Percentiles rank a stretch among this genome's conserved stretches.
Conservation (phyloP, 78 protist species). For the Chrysochromulina tobinii region DNA sequence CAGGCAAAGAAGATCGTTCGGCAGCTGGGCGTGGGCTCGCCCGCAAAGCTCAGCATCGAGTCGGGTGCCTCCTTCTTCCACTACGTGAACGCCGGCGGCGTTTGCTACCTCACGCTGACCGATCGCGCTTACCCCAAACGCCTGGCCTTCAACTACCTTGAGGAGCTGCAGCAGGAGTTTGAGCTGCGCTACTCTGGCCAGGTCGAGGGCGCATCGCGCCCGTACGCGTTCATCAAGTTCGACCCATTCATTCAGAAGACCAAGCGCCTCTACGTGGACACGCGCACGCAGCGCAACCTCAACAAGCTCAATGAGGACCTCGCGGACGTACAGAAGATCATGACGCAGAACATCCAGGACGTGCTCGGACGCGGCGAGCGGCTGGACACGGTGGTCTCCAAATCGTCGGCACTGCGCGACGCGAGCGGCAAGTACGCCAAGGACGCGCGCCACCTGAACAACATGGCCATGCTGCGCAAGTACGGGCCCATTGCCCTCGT, state of each 20-base stretch:
- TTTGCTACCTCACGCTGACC: slow-evolving; percentile 70
- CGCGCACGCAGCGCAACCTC: slow-evolving; percentile 68
- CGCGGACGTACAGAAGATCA: slow-evolving; percentile 60
- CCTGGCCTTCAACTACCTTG: slow-evolving; percentile 73
- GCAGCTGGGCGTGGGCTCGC: background rate
- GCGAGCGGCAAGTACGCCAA: slow-evolving; percentile 11
- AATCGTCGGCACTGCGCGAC: background rate
- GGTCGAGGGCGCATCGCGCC: slow-evolving; percentile 74
- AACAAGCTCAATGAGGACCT: slow-evolving; percentile 49
- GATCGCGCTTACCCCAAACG: slow-evolving; percentile 78
- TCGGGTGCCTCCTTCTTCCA: slow-evolving; percentile 36
- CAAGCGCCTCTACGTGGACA: slow-evolving; percentile 64
- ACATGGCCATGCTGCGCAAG: background rate
- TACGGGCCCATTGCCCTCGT: background rate
- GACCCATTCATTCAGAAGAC: slow-evolving; percentile 71
- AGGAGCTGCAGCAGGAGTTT: slow-evolving; percentile 75
- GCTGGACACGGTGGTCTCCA: slow-evolving; percentile 53
- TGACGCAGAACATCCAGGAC: slow-evolving; percentile 79
- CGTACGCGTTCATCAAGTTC: slow-evolving; percentile 77
- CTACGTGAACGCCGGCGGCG: slow-evolving; percentile 69
- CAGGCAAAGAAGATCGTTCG: slow-evolving; percentile 52
- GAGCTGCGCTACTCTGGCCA: slow-evolving; percentile 55
- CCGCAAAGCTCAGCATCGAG: slow-evolving; percentile 27
- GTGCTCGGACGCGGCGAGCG: slow-evolving; percentile 80
- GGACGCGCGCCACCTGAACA: slow-evolving; percentile 39